Percentiles rank a stretch among this genome's conserved stretches.
These are phyloP conservation scores for Colletotrichum zoysiae DNA, from an alignment of 2,329 filamentous ascomycete species.

Conservation along the genomic window DNA sequence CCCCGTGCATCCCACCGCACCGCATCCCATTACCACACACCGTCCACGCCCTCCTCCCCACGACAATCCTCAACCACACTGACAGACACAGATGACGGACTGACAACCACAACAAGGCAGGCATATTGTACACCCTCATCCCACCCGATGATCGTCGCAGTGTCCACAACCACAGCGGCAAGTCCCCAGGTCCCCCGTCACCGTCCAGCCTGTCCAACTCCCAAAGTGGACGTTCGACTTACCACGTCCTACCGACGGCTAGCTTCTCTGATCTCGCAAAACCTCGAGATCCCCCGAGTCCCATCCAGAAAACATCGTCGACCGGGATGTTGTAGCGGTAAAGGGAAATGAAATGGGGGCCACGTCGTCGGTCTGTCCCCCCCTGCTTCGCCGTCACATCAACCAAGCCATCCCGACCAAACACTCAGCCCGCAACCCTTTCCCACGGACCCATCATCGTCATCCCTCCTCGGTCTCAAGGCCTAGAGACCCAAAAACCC, in stretches of 20 bases:
- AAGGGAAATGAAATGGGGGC: slow-evolving; percentile 10
- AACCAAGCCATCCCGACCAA: slow-evolving; percentile 3
- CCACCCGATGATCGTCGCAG: slow-evolving; percentile 4
- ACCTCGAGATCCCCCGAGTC: neutral
- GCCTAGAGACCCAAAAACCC: slow-evolving; percentile 1
- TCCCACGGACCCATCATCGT: slow-evolving; percentile 11
- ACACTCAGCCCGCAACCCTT: slow-evolving; percentile 15
- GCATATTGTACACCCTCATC: neutral
- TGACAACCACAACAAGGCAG: slow-evolving; percentile 22
- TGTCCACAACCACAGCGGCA: slow-evolving; percentile 10
- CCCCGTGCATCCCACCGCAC: slow-evolving; percentile 14
- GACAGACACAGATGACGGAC: neutral
- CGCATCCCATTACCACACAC: slow-evolving; percentile 16
- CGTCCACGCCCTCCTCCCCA: slow-evolving; percentile 6
- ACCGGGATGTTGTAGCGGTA: slow-evolving; percentile 8
- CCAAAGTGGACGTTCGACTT: neutral
- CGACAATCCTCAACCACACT: slow-evolving; percentile 21
- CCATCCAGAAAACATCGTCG: neutral
- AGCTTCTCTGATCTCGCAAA: neutral
- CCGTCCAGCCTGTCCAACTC: neutral
- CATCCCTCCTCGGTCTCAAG: neutral
- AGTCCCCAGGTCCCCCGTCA: neutral
- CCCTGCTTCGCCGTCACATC: slow-evolving; percentile 1
- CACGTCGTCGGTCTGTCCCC: slow-evolving; percentile 11
- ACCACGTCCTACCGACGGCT: neutral